Evolutionary conservation across 176 grass and related monocot species (phyloP).

Genomic region (Bolboschoenus planiculmis): DNA sequence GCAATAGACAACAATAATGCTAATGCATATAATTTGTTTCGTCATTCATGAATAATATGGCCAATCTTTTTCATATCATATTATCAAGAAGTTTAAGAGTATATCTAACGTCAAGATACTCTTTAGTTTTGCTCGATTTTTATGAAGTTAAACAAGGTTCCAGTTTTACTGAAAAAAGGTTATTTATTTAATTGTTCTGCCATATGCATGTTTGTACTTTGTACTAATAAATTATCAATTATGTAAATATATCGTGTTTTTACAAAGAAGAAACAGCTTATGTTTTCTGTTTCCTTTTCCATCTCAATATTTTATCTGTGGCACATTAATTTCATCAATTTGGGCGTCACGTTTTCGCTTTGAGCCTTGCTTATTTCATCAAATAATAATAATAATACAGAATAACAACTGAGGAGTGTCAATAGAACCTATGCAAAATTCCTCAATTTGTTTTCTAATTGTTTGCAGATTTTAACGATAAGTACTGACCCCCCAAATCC

Average conservation of each 20-base stretch:
- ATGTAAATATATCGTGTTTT: neutral
- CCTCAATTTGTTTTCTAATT: too few species aligned
- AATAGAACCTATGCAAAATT: too few species aligned
- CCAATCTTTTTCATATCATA: neutral
- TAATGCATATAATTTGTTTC: slow-evolving; percentile 2
- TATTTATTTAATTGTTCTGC: neutral
- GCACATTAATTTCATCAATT: too few species aligned
- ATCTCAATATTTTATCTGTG: neutral
- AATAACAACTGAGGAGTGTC: too few species aligned
- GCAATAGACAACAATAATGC: neutral
- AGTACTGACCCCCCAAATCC: too few species aligned
- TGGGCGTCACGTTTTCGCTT: neutral
- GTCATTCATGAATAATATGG: neutral
- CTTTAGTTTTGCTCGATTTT: neutral
- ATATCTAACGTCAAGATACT: neutral
- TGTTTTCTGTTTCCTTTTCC: neutral
- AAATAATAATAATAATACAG: too few species aligned
- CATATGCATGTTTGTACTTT: neutral
- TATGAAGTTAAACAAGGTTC: neutral
- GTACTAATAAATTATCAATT: neutral
- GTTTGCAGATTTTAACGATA: too few species aligned
- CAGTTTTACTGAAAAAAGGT: neutral
- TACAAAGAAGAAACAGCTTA: neutral
- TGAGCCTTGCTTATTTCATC: too few species aligned
- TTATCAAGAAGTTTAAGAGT: neutral